Conservation (phyloP, 2,329 filamentous ascomycete species). For the Fusarium brachygibbosum region DNA sequence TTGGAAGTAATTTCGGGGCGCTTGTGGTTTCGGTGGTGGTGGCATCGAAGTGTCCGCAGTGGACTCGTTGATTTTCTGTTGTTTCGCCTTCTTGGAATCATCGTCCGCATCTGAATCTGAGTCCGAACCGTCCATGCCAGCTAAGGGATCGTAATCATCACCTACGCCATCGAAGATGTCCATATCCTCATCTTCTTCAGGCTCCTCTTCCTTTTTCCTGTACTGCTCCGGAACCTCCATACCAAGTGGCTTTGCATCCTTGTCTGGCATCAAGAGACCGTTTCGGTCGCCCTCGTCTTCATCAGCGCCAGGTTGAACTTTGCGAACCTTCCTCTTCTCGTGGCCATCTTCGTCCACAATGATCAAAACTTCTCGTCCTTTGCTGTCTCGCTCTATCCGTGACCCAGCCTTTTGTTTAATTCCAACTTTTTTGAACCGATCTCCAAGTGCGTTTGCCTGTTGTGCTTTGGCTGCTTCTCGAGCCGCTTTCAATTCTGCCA, state of each 20-base stretch:
- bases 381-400: slow-evolving; percentile 72
- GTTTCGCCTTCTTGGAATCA: slow-evolving; percentile 45
- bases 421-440: slow-evolving; percentile 75
- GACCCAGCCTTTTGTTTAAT: slow-evolving; percentile 66
- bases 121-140: slow-evolving; percentile 66
- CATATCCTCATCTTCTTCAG: slow-evolving; percentile 67
- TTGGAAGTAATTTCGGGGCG: slow-evolving; percentile 72
- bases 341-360: slow-evolving; percentile 75
- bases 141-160: slow-evolving; percentile 77
- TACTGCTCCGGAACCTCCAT: slow-evolving; percentile 76
- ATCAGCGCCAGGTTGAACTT: slow-evolving; percentile 59
- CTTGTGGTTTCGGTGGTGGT: slow-evolving; percentile 60
- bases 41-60: slow-evolving; percentile 56
- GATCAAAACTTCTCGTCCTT: slow-evolving; percentile 73
- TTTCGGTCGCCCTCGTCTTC: slow-evolving; percentile 55
- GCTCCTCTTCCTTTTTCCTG: slow-evolving; percentile 59
- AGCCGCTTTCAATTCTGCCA: slow-evolving; percentile 75
- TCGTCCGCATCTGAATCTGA: slow-evolving; percentile 61
- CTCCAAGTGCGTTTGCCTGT: slow-evolving; percentile 65
- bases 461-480: slow-evolving; percentile 70
- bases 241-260: slow-evolving; percentile 69
- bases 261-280: slow-evolving; percentile 67
- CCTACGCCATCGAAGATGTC: slow-evolving; percentile 76
- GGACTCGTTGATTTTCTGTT: slow-evolving; percentile 39
- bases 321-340: slow-evolving; percentile 74